A percentile compares a stretch with the other conserved stretches of the same genome.
Conservation (phyloP, 495 filamentous ascomycete genomes). For the Penicillium lividum region DNA sequence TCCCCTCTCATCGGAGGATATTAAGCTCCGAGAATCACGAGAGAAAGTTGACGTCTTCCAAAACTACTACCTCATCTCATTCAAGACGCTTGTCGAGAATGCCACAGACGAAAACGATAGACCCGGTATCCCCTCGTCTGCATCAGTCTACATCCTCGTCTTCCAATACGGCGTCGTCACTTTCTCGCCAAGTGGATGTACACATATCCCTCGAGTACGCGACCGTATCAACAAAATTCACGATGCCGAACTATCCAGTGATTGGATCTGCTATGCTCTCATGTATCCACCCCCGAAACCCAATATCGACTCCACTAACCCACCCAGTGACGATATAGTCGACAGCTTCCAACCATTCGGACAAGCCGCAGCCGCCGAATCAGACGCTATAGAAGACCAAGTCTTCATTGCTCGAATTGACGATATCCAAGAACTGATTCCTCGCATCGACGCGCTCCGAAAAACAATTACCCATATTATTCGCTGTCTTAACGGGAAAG, state of each 20-base stretch:
- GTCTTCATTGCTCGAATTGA: conserved; percentile 83
- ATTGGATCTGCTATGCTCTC: conserved; percentile 97
- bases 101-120: conserved; percentile 55
- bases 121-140: conserved; percentile 64
- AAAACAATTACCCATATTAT: conserved; percentile 90
- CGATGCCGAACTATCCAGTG: conserved; percentile 81
- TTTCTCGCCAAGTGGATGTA: conserved; percentile 77
- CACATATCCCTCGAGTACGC: conserved; percentile 75
- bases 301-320: conserved; percentile 13
- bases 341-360: conserved; percentile 87
- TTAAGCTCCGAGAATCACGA: conserved; percentile 82
- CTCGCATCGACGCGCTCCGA: conserved; percentile 78
- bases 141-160: conserved; percentile 89
- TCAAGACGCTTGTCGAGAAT: conserved; percentile 77
- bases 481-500: conserved; percentile 84
- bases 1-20: conserved; percentile 88
- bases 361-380: conserved; percentile 71
- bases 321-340: conserved; percentile 83
- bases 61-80: conserved; percentile 91
- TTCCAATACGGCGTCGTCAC: conserved; percentile 90
- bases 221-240: conserved; percentile 81
- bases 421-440: conserved; percentile 76
- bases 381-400: conserved; percentile 87
- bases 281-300: conserved; percentile 56
- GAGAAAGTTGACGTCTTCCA: conserved; percentile 96